Evolutionary conservation across 31 red algal species (phyloP).

Genomic region (Porphyra umbilicalis): DNA sequence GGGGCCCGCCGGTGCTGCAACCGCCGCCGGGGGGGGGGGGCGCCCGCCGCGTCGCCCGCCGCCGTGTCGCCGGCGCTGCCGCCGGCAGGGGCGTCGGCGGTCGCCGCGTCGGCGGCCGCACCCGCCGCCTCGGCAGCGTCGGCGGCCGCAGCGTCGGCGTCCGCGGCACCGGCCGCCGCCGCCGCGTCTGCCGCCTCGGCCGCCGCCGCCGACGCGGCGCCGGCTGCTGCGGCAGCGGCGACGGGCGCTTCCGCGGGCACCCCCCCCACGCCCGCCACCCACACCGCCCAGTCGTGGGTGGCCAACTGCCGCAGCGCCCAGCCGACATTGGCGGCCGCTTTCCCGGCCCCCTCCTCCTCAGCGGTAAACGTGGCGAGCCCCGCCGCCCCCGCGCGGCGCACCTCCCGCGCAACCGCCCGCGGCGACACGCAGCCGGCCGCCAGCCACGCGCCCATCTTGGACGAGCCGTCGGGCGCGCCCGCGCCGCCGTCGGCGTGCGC

Average conservation of each 20-base stretch:
- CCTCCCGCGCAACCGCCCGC: slow-evolving; percentile 53
- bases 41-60: not conserved
- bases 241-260: not conserved
- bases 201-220: not conserved
- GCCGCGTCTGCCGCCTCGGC: not conserved
- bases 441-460: slow-evolving; percentile 80
- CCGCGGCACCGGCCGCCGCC: not conserved
- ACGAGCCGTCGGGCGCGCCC: slow-evolving; percentile 48
- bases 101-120: not conserved
- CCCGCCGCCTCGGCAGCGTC: not conserved
- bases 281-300: not conserved
- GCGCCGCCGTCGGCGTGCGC: slow-evolving; percentile 5
- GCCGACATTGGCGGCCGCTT: not conserved
- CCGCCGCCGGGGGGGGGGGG: not conserved
- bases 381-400: not conserved
- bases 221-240: not conserved
- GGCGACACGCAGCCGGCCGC: slow-evolving; percentile 77
- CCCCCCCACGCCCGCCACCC: not conserved
- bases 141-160: too few species aligned
- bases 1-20: too few species aligned
- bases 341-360: not conserved
- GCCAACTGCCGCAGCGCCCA: not conserved
- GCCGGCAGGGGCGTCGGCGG: not conserved
- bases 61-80: not conserved
- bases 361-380: not conserved